Conservation (phyloP, 805 yeast genomes). For the Blastobotrys robertii region DNA sequence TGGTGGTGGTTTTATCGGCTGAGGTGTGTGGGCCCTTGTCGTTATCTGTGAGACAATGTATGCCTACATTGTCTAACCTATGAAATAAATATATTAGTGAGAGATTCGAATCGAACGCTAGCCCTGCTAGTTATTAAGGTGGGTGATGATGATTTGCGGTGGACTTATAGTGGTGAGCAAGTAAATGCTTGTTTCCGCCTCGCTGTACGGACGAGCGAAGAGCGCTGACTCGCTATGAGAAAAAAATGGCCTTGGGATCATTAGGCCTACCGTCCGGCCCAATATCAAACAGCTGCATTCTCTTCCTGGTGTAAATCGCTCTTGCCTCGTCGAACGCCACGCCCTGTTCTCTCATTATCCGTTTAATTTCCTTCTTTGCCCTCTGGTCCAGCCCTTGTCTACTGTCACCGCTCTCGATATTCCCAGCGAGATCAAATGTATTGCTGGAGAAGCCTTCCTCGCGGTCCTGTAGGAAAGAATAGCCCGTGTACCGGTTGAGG, state of each 20-base stretch:
- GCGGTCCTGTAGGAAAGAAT: constrained; percentile 37
- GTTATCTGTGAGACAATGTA: too few species aligned
- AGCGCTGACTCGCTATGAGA: constrained; percentile 30
- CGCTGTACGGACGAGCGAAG: too few species aligned
- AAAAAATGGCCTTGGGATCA: constrained; percentile 51
- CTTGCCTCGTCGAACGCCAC: constrained; percentile 66
- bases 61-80: too few species aligned
- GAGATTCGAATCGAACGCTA: too few species aligned
- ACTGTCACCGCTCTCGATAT: constrained; percentile 38
- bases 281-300: constrained; percentile 42
- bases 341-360: constrained; percentile 42
- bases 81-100: background rate
- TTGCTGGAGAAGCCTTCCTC: constrained; percentile 51
- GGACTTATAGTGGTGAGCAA: too few species aligned
- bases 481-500: background rate
- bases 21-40: too few species aligned
- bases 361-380: constrained; percentile 42
- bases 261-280: constrained; percentile 57
- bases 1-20: too few species aligned
- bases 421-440: constrained; percentile 45
- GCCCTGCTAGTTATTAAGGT: too few species aligned
- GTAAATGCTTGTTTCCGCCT: too few species aligned
- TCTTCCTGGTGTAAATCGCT: constrained; percentile 36
- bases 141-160: too few species aligned
- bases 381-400: constrained; percentile 53